A percentile compares a stretch with the other conserved stretches of the same genome.
Evolutionary conservation across 352 stramenopile species (phyloP).

Genomic region (Globisporangium recalcitrans): DNA sequence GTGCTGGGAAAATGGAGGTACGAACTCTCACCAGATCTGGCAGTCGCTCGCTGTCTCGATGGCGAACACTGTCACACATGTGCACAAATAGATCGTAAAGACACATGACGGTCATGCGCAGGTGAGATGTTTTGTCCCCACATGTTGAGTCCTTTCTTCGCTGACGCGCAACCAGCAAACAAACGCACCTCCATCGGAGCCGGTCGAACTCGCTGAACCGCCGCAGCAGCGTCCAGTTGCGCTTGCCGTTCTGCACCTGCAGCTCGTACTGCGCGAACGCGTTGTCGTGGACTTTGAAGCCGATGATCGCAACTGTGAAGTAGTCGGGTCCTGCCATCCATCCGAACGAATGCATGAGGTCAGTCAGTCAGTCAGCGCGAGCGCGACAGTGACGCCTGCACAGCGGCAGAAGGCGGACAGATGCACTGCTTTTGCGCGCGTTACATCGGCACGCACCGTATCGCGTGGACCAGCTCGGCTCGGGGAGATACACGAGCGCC

Average conservation of each 20-base stretch:
- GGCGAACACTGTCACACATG: slow-evolving; percentile 28
- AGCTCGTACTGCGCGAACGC: slow-evolving; percentile 63
- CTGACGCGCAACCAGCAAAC: not conserved
- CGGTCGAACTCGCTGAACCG: slow-evolving; percentile 73
- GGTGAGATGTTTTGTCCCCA: not conserved
- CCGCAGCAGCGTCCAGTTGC: slow-evolving; percentile 59
- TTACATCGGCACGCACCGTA: slow-evolving; percentile 38
- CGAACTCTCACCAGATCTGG: slow-evolving; percentile 14
- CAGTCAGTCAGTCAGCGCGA: not conserved
- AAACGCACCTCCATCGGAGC: slow-evolving; percentile 36
- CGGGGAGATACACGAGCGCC: slow-evolving; percentile 71
- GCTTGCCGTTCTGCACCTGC: slow-evolving; percentile 61
- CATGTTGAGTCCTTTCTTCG: not conserved
- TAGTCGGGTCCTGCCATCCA: slow-evolving; percentile 49
- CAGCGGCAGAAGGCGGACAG: not conserved
- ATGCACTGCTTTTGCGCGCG: not conserved
- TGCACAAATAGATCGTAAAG: not conserved
- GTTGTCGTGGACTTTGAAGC: slow-evolving; percentile 39
- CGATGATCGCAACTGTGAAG: slow-evolving; percentile 64
- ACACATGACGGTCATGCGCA: not conserved
- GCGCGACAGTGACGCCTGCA: not conserved
- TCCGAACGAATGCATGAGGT: not conserved
- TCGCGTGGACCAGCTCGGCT: slow-evolving; percentile 62
- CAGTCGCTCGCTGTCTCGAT: slow-evolving; percentile 39
- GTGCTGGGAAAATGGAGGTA: too few species aligned